phyloP scores from a whole-genome alignment of 2,329 filamentous ascomycete species.

The Penicillium sp. region DNA sequence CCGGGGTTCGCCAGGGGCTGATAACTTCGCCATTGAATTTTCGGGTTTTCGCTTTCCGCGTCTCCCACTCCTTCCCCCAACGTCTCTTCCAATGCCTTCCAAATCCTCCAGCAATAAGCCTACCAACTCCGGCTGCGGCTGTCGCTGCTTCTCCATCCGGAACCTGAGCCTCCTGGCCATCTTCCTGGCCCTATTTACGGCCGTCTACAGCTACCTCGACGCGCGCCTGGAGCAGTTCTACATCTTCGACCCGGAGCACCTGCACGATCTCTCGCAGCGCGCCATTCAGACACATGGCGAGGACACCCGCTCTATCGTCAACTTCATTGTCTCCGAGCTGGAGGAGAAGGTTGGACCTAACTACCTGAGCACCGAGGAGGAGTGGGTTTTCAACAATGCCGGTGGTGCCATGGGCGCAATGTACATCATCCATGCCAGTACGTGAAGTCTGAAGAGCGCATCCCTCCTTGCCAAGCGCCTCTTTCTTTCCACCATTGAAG shows the following conservation, averaged over 20 bases:
- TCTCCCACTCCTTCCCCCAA: background rate
- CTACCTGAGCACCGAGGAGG: constrained; percentile 68
- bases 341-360: constrained; percentile 47
- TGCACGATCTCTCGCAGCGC: constrained; percentile 67
- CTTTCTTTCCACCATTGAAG: background rate
- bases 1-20: constrained; percentile 15
- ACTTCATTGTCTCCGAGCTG: constrained; percentile 69
- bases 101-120: constrained; percentile 24
- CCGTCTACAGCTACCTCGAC: constrained; percentile 38
- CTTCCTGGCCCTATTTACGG: constrained; percentile 37
- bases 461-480: background rate
- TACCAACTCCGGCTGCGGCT: constrained; percentile 12
- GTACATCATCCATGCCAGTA: constrained; percentile 85
- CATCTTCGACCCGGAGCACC: constrained; percentile 68
- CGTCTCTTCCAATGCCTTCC: constrained; percentile 22
- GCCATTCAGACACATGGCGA: constrained; percentile 70
- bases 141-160: constrained; percentile 30
- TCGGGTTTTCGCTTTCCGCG: constrained; percentile 3
- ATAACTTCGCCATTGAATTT: constrained; percentile 9
- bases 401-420: constrained; percentile 89
- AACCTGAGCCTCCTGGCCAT: constrained; percentile 33
- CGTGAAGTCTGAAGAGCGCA: constrained; percentile 27
- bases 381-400: constrained; percentile 92
- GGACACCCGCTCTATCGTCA: constrained; percentile 68
- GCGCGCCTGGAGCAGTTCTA: constrained; percentile 58